A percentile compares a stretch with the other conserved stretches of the same genome.
These are phyloP conservation scores for Magnolia sinica DNA, from an alignment of 164 flowering plant species.

Conservation along the genomic window DNA sequence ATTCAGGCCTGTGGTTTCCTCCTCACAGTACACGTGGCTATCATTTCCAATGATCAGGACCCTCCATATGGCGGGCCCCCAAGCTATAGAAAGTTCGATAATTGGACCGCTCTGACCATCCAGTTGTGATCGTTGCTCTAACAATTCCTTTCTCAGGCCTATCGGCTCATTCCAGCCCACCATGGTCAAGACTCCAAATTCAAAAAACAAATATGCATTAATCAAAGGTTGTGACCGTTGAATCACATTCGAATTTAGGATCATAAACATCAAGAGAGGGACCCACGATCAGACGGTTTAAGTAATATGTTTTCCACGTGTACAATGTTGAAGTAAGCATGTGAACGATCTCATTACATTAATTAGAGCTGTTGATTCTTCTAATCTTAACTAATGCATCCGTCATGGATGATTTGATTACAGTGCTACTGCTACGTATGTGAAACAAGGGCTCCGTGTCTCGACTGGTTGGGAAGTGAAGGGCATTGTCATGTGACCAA, in stretches of 20 bases:
- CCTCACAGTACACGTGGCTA: no score
- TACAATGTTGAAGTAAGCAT: background rate
- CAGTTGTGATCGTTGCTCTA: no score
- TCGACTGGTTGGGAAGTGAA: background rate
- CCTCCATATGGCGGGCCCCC: no score
- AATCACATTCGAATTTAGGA: background rate
- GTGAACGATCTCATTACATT: background rate
- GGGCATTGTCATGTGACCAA: background rate
- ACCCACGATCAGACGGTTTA: no score
- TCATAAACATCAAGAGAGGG: background rate
- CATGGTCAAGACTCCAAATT: background rate
- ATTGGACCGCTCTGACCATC: no score
- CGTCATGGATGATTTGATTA: background rate
- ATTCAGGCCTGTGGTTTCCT: no score
- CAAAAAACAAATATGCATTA: no score
- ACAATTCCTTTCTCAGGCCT: no score
- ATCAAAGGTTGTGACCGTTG: background rate
- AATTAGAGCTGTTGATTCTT: background rate
- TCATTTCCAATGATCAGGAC: no score
- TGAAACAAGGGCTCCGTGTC: background rate
- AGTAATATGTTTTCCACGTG: no score
- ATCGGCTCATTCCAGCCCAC: background rate
- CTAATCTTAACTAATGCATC: background rate
- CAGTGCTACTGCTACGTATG: conserved; percentile 8
- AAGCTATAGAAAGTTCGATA: no score